Evolutionary conservation across 2,329 filamentous ascomycete genomes (phyloP), one percentile per base, ranked within the genome.

Genomic region (Talaromyces atroroseus): DNA sequence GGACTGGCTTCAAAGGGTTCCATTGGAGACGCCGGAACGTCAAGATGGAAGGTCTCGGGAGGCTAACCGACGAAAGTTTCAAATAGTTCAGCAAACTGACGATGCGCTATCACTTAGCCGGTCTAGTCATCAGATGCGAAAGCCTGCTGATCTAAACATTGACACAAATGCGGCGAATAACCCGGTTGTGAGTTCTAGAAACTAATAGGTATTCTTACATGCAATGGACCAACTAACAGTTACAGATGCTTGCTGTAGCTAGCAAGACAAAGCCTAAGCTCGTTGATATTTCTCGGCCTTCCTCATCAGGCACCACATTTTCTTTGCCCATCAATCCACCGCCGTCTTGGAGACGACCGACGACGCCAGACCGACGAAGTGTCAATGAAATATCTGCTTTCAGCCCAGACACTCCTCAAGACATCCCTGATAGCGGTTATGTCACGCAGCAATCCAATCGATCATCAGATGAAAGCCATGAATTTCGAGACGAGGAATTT

Each of bases 231-330:
- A 54, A 49, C 32, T 54, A 54, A 49, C 56, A 23, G 7, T 62
- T 18, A 62, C 48, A 48, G 52, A 66, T 70, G 47, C 66, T 67
- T 8, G 56, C 59, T 44, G 65, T 73, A 29, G 68, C 69, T 21
- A 72, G 66, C 55, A 73, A 67, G 60, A 66, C 64, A 7, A 70
- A 70, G 46, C 71, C 71, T 2, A 72, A 70, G 51, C 60, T 73
- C 5, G 71, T 73, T 12, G 69, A 73, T 21, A 73, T 73, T 21
- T 69, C 71, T 16, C 65, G 68, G 49, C 70, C 71, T 38, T 69
- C 71, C 2, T 71, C 67, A 8, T 65, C 64, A 10, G 60, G 63
- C 4, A 68, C 67, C 57, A 61, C 64, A 52, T 54, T 60, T 56
- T 58, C 64, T 24, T 56, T 65, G 11, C 64, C 65, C 5, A 65